Conservation (phyloP, 805 yeast genomes). For the Candida xyloterini region DNA sequence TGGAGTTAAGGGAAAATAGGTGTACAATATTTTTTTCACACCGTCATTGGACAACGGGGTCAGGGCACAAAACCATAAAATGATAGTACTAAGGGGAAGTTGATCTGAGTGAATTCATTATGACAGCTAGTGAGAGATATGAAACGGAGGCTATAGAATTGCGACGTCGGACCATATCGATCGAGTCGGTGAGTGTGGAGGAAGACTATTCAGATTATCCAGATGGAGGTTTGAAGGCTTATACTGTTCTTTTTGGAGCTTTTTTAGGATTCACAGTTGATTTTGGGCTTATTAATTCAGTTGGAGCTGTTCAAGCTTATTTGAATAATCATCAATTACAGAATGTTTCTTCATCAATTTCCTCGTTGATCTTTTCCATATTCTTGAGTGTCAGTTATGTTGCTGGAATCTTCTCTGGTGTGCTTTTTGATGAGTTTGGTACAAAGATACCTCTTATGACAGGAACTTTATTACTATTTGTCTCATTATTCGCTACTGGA, state of each 20-base stretch:
- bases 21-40: conserved; percentile 11
- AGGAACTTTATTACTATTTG: conserved; percentile 41
- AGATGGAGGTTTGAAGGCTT: conserved; percentile 60
- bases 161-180: conserved; percentile 6
- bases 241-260: conserved; percentile 54
- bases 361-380: conserved; percentile 66
- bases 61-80: conserved; percentile 12
- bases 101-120: neutral
- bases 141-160: conserved; percentile 5
- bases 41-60: conserved; percentile 16
- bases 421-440: conserved; percentile 55
- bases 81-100: neutral
- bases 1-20: conserved; percentile 11
- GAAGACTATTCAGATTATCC: conserved; percentile 37
- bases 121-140: neutral
- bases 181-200: conserved; percentile 6
- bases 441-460: conserved; percentile 39
- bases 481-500: conserved; percentile 53
- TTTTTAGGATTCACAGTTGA: conserved; percentile 53
- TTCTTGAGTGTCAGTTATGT: conserved; percentile 47
- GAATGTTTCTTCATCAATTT: conserved; percentile 41
- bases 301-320: conserved; percentile 63
- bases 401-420: conserved; percentile 52
- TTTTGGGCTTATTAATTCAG: conserved; percentile 55
- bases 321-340: conserved; percentile 53